phyloP scores from a whole-genome alignment of 345 rosid species.

The Populus davidiana region DNA sequence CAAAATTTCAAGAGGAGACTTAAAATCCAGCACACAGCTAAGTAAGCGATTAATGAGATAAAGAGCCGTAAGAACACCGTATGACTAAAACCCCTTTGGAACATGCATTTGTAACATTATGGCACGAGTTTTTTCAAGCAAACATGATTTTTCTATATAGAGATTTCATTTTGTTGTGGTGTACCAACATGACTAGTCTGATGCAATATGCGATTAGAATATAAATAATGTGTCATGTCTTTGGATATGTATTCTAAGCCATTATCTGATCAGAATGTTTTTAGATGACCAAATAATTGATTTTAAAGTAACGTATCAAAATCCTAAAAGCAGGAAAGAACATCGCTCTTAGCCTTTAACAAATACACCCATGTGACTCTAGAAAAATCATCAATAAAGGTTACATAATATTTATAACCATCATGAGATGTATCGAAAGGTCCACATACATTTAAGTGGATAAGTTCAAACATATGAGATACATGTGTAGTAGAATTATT shows the following conservation, averaged over 20 bases:
- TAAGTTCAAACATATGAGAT: not conserved
- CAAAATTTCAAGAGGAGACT: too few species aligned
- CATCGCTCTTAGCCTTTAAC: not conserved
- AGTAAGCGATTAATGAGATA: too few species aligned
- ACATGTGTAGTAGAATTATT: too few species aligned
- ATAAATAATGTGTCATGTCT: not conserved
- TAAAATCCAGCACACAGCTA: rapidly evolving
- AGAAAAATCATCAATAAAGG: not conserved
- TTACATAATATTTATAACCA: not conserved
- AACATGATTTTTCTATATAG: too few species aligned
- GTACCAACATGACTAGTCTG: too few species aligned
- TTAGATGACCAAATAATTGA: not conserved
- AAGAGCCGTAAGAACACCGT: too few species aligned
- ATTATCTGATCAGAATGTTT: too few species aligned
- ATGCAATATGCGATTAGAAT: not conserved
- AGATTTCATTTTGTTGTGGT: too few species aligned
- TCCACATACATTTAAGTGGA: not conserved
- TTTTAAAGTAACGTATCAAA: not conserved
- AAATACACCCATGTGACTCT: not conserved
- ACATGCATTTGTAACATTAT: too few species aligned
- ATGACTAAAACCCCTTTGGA: too few species aligned
- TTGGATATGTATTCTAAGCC: not conserved
- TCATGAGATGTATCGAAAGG: not conserved
- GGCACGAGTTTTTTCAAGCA: too few species aligned
- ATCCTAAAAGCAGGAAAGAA: not conserved